Base-by-base conservation (phyloP, 2,329 filamentous ascomycete genomes). In the Raffaelea arxii region DNA sequence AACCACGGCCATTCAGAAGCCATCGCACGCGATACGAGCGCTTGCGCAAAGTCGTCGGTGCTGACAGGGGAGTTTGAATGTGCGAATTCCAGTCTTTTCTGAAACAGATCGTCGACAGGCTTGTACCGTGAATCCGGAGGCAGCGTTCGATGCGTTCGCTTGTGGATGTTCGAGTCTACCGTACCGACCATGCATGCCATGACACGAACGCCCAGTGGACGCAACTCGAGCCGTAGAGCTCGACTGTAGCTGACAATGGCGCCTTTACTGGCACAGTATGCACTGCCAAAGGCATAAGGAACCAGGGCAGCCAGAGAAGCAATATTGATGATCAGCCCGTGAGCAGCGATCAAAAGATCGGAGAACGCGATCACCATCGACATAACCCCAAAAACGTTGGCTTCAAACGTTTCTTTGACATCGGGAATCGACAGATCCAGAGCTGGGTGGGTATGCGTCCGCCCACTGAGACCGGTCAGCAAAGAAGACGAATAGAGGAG, bases 321-420 rank as follows among this genome's bases (percentile, higher is more conserved):
- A 48, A 77, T 69, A 59, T 77, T 77, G 61, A 78, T 58, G 56
- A 78, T 68, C 9, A 77, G 64, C 0, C 75, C 74, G 23, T 64
- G 64, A 0, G 72, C 63, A 16, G 66, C 58, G 43, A 77, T 72
- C 22, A 79, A 67, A 38, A 71, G 65, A 45, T 65, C 63, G 10
- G 66, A 59, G 53, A 78, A 78, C 25, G 67, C 63, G 54, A 74
- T 65, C 44, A 68, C 69, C 65, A 74, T 75, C 56, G 71, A 66
- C 72, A 79, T 77, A 53, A 73, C 67, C 36, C 71, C 71, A 50
- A 79, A 76, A 37, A 78, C 72, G 53, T 78, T 78, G 52, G 72
- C 69, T 58, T 78, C 74, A 45, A 74, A 78, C 2, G 71, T 75
- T 49, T 63, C 58, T 48, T 73, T 73, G 5, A 75, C 71, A 43